Conservation (phyloP, 495 filamentous ascomycete genomes). For the Neurospora terricola region DNA sequence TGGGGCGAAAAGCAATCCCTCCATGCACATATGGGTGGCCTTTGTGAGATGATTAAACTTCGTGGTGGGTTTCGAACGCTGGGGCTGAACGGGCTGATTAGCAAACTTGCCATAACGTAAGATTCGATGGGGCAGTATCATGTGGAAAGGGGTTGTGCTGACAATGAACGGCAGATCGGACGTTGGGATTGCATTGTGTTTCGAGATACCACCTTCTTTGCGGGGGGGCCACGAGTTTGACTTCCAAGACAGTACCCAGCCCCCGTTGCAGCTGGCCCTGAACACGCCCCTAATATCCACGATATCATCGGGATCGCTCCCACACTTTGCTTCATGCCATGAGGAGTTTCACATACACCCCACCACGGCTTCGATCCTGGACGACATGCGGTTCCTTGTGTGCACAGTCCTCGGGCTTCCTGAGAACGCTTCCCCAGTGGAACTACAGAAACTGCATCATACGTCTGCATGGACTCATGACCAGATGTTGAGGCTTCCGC, state of each 20-base stretch:
- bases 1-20: slow-evolving; percentile 26
- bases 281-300: slow-evolving; percentile 26
- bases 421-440: slow-evolving; percentile 13
- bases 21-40: slow-evolving; percentile 21
- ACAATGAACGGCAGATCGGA: slow-evolving; percentile 17
- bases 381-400: slow-evolving; percentile 30
- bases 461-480: slow-evolving; percentile 27
- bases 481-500: slow-evolving; percentile 18
- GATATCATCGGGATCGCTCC: slow-evolving; percentile 3
- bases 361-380: slow-evolving; percentile 26
- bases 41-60: slow-evolving; percentile 26
- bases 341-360: slow-evolving; percentile 21
- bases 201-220: slow-evolving; percentile 20
- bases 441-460: slow-evolving; percentile 22
- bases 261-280: slow-evolving; percentile 22
- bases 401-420: slow-evolving; percentile 21
- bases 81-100: slow-evolving; percentile 26
- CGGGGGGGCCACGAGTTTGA: slow-evolving; percentile 18
- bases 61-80: slow-evolving; percentile 26
- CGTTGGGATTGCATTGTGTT: slow-evolving; percentile 23
- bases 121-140: background rate
- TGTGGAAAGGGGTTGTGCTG: background rate
- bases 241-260: slow-evolving; percentile 18
- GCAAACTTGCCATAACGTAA: slow-evolving; percentile 29
- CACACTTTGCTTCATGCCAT: slow-evolving; percentile 18